Conservation (phyloP, 2,329 filamentous ascomycete species). For the Huntiella savannae region DNA sequence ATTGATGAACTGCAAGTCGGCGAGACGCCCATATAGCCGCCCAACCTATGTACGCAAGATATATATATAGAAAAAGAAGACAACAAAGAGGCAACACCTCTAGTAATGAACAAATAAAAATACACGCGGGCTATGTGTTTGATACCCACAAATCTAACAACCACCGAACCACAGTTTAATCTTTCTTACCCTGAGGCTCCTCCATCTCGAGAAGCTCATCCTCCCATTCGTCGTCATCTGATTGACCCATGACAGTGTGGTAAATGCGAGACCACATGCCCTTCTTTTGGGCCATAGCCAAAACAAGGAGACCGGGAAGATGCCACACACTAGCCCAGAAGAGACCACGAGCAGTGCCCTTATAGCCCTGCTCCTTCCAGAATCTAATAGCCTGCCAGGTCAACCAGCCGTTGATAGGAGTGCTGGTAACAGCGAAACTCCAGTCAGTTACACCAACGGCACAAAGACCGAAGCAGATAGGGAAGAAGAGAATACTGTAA, state of each 20-base stretch:
- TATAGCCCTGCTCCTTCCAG: conserved; percentile 58
- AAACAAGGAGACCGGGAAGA: conserved; percentile 69
- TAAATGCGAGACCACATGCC: conserved; percentile 76
- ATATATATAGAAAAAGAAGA: conserved; percentile 1
- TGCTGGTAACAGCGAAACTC: conserved; percentile 64
- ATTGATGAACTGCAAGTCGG: background rate
- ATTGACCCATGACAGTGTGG: conserved; percentile 42
- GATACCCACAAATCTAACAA: too few species aligned
- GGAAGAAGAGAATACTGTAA: conserved; percentile 72
- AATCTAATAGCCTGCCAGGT: conserved; percentile 61
- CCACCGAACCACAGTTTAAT: background rate
- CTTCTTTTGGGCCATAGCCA: conserved; percentile 85
- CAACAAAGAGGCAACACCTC: conserved; percentile 4
- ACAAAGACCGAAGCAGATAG: conserved; percentile 66
- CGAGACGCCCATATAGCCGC: conserved; percentile 1
- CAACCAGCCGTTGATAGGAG: conserved; percentile 74
- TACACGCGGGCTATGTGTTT: too few species aligned
- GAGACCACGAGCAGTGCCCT: conserved; percentile 61
- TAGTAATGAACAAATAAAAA: too few species aligned
- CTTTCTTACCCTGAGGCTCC: background rate
- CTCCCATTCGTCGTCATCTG: conserved; percentile 37
- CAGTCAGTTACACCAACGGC: conserved; percentile 67
- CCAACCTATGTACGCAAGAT: conserved; percentile 1
- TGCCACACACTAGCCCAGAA: conserved; percentile 99
- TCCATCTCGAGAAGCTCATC: conserved; percentile 29